Conservation (phyloP, 129 eudicot species). For the Flaveria ramosissima region DNA sequence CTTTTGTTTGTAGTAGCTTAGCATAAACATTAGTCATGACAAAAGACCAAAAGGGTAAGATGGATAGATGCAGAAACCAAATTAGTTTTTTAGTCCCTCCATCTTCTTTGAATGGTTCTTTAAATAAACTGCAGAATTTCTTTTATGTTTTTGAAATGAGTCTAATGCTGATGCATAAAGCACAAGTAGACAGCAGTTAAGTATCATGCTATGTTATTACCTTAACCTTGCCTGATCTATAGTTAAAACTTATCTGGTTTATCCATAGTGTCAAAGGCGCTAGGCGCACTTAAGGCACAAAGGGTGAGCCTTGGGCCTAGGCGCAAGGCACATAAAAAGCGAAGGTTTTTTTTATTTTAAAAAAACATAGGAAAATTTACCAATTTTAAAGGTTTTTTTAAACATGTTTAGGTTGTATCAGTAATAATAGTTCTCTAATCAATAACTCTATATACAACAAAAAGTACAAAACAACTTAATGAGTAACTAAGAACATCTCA, state of each 20-base stretch:
- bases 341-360: no score
- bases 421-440: no score
- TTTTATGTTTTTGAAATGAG: neutral
- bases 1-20: neutral
- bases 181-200: slow-evolving; percentile 12
- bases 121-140: neutral
- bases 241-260: neutral
- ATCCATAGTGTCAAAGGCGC: no score
- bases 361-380: no score
- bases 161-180: slow-evolving; percentile 15
- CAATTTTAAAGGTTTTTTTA: no score
- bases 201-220: slow-evolving; percentile 23
- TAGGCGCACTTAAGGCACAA: no score
- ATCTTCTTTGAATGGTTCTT: slow-evolving; percentile 12
- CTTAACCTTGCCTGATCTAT: slow-evolving; percentile 1
- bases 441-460: no score
- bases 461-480: no score
- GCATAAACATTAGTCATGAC: neutral
- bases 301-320: no score
- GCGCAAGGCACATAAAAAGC: no score
- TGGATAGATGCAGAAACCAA: slow-evolving; percentile 14
- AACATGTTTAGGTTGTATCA: no score
- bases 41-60: slow-evolving; percentile 1
- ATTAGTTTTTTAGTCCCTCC: neutral
- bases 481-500: no score